Base-by-base conservation (phyloP, 441 rosid species). In the Breynia disticha region DNA sequence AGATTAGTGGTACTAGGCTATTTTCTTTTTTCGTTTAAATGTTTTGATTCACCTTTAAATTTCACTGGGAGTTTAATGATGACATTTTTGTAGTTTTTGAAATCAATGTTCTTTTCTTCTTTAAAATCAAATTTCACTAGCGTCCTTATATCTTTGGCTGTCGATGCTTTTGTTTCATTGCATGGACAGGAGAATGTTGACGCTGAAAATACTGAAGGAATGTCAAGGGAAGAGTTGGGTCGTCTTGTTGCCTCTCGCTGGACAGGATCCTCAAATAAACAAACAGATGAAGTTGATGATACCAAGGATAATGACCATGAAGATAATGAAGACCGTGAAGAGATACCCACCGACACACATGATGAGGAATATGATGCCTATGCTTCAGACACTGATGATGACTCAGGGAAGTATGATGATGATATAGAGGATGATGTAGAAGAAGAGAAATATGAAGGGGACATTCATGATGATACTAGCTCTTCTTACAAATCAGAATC, bases 161-260 rank as follows among this genome's bases (percentile, higher is more conserved):
- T 28, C 35, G 35, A 9, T 28, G 35, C 35, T 28, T 28, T 28
- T 3, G 35, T 28, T 41, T 41, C 18, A 16, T 19, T 14, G 35
- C 39, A 13, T 21, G 54, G 14, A 64, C 63, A 83, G 89, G 86
- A 52, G 52, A 69, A 60, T 67, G 78, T 53, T 69, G 68, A 5
- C 46, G 60, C 83, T 43, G 83, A 75, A 68, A 78, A 57, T 55
- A 60, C 74, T 43, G 82, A 79, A 64, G 90, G 73, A 55, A 76
- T 90, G 74, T 95, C 99, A 50, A 87, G 76, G 71, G 99, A 86
- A 70, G 98, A 95, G 78, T 64, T 90, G 67, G 97, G 98, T 59
- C 89, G 83, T 64, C 95, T 82, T 59, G 81, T 95, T 70, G 98
- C 95, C 20, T 90, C 98, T 67, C 96, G 97, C 47, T 94, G 99